phyloP scores from a whole-genome alignment of 441 rosid genomes.

The Flueggea neowawraea region DNA sequence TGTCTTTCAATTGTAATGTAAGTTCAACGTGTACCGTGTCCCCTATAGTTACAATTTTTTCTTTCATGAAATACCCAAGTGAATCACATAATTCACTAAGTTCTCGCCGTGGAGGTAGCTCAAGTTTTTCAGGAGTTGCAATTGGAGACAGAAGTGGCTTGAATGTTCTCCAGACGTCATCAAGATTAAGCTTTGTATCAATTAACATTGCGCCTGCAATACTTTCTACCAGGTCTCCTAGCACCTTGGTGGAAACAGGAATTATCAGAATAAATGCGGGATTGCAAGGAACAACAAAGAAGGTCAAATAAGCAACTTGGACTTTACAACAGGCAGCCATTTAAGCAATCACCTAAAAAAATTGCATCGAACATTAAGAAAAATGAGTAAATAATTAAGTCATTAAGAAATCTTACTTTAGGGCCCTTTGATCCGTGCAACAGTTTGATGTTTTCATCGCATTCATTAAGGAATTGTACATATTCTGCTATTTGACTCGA shows the following conservation, averaged over 20 bases:
- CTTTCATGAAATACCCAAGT: constrained; percentile 64
- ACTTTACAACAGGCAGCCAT: no score
- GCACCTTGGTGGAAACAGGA: no score
- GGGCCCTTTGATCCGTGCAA: constrained; percentile 61
- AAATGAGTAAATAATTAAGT: no score
- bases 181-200: constrained; percentile 66
- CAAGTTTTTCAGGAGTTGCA: constrained; percentile 79
- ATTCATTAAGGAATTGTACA: constrained; percentile 37
- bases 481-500: constrained; percentile 59
- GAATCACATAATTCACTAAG: constrained; percentile 78
- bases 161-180: constrained; percentile 76
- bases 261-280: no score
- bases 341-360: no score
- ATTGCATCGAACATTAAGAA: no score
- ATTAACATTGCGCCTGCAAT: constrained; percentile 82
- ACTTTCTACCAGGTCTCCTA: constrained; percentile 94
- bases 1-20: constrained; percentile 62
- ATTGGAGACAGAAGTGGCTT: constrained; percentile 83
- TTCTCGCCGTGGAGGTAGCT: constrained; percentile 76
- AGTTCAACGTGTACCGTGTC: constrained; percentile 57
- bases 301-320: no score
- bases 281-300: no score
- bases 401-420: constrained; percentile 40
- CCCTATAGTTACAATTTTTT: constrained; percentile 38
- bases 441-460: constrained; percentile 32